Evolutionary conservation across 1,284 basidiomycete species (phyloP), one percentile per base, ranked within the genome.

Genomic region (Athelia psychrophila): DNA sequence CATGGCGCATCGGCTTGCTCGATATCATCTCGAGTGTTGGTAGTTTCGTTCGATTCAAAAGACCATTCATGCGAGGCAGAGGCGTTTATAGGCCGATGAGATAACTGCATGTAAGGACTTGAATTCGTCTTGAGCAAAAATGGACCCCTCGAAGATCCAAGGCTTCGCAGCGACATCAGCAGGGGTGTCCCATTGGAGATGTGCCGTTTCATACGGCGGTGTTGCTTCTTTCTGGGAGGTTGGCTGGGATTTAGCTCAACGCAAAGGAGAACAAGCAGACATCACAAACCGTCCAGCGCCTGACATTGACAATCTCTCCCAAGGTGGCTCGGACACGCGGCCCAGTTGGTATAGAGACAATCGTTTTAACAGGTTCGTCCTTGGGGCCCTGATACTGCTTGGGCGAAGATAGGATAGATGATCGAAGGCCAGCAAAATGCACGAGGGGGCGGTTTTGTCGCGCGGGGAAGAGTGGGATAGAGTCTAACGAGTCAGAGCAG

Each of bases 1-100:
- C 64, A n/a, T n/a, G n/a, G n/a, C n/a, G 5, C 27, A 13, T 30
- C 27, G 13, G 5, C 27, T 30, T 6, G 27, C 27, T 5, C 27
- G 27, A 30, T 6, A 13, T 6, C 13, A 30, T 30, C 27, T 30
- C 6, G 27, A 6, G 27, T 5, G 13, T 30, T 5, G 27, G 13
- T 13, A 13, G 27, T 6, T 5, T 30, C 27, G 13, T 30, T 30
- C 6, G 27, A 6, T 13, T 30, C 27, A 13, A 30, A 30, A 5
- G 27, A 30, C 27, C 27, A 30, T 5, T 30, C 27, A 13, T 6
- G 27, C 27, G 27, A 30, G 27, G 13, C 13, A 13, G 27, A 30
- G 5, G 27, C 13, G 27, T 13, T 30, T 6, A 13, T 6, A 30
- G 13, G 27, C 27, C 27, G 27, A 30, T 30, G 27, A 13, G 27